Percentiles rank a stretch among this genome's conserved stretches.
These are phyloP conservation scores for Diplogelasinospora grovesii DNA, from an alignment of 495 filamentous ascomycete genomes.

Conservation along the genomic window DNA sequence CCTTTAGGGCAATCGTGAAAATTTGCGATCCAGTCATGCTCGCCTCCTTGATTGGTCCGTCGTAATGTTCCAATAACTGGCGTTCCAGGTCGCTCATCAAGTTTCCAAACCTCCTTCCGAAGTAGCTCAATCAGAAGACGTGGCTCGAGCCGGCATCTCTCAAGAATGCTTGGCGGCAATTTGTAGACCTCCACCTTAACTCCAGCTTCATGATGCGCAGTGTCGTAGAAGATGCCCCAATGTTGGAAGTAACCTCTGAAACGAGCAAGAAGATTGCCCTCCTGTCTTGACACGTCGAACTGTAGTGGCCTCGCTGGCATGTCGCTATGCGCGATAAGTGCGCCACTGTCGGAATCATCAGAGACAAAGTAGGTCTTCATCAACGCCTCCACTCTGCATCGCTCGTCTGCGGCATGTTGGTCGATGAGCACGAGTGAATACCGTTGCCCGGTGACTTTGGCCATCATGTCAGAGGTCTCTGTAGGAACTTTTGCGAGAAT, in stretches of 20 bases:
- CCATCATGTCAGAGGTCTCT: background rate
- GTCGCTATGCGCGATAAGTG: conserved; percentile 16
- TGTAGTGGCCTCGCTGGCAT: conserved; percentile 45
- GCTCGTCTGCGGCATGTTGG: conserved; percentile 92
- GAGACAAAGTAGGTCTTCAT: conserved; percentile 33
- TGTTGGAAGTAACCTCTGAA: conserved; percentile 50
- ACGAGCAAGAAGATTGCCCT: conserved; percentile 48
- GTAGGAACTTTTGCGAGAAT: conserved; percentile 59
- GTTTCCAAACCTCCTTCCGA: conserved; percentile 65
- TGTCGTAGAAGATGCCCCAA: conserved; percentile 67
- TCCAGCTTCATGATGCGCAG: background rate
- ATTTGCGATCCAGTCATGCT: conserved; percentile 46
- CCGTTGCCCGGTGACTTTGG: background rate
- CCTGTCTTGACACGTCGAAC: conserved; percentile 55
- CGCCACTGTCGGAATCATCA: background rate
- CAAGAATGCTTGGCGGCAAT: conserved; percentile 66
- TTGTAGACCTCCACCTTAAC: conserved; percentile 41
- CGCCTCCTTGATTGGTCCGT: conserved; percentile 1
- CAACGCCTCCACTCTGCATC: conserved; percentile 71
- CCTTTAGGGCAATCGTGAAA: conserved; percentile 65
- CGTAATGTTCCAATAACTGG: background rate
- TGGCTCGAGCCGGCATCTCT: conserved; percentile 68
- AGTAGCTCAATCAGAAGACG: conserved; percentile 62
- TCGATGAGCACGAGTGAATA: conserved; percentile 68
- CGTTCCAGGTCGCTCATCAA: conserved; percentile 22